Evolutionary conservation across 2,329 filamentous ascomycete genomes (phyloP), one percentile per base, ranked within the genome.

Genomic region (Paraphoma chrysanthemicola): DNA sequence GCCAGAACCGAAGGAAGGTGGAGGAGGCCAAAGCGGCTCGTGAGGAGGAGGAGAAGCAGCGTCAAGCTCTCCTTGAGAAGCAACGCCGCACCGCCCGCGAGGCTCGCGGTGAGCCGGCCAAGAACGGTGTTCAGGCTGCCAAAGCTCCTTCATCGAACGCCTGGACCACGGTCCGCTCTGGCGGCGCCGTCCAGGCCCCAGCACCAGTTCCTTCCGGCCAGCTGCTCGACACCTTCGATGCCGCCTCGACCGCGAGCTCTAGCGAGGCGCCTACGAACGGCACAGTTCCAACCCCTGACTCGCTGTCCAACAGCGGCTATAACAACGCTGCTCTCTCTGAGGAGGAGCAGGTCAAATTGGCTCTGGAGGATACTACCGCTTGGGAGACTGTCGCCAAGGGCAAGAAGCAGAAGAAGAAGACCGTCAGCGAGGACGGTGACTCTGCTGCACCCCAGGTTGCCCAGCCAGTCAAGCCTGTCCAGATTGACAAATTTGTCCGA

Each of bases 1-100:
- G 93, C 57, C 93, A 97, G 82, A 95, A 97, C 81, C 87, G 89
- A 66, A 88, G 90, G 81, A 97, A 97, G 87, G 88, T 86, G 38
- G 93, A 97, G 79, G 89, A 88, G 55, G 88, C 88, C 70, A 95
- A 92, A 83, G 82, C 83, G 30, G 83, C 86, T 54, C 88, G 90
- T 30, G 89, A 93, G 72, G 90, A 91, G 67, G 87, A 90, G 0
- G 93, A 97, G 80, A 86, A 88, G 72, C 84, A 91, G 70, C 89
- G 93, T 71, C 91, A 92, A 80, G 81, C 81, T 38, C 83, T 91
- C 58, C 82, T 91, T 69, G 93, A 97, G 81, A 89, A 90, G 75
- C 93, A 97, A 81, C 87, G 92, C 63, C 90, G 93, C 60, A 84
- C 85, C 57, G 93, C 93, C 53, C 88, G 94, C 64, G 86, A 93